Evolutionary conservation across 2,329 filamentous ascomycete genomes (phyloP), one percentile per base, ranked within the genome.

Genomic region (Trichoderma simmonsii): DNA sequence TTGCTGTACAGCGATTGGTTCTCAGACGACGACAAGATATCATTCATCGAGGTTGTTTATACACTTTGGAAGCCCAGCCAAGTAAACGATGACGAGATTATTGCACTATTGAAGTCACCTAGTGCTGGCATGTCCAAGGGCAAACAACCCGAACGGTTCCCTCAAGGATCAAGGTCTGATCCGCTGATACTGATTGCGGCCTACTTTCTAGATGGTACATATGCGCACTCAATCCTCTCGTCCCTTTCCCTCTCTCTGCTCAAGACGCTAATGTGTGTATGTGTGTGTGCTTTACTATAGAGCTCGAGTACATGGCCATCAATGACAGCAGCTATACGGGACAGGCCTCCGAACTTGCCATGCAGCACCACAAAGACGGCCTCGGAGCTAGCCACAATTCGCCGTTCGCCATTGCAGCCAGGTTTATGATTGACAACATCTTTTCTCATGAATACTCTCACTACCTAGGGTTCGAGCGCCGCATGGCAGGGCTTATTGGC

Each of bases 191-290:
- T 77, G 48, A 80, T 83, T 56, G 83, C 83, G 9, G 81, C 83
- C 64, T 82, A 85, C 70, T 88, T 88, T 71, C 78, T 89, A 24
- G 87, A 89, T 76, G 84, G 86, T 87, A 79, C 43, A 32, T 54
- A 24, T 18, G 6, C 15, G 28, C 32, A 24, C 28, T 54, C 30
- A 54, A 54, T 30, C 24, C 18, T 51, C 28, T 9, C 21, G 7
- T 14, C 14, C 14, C 6, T 6, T 18, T 14, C n/a, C 9, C n/a
- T 28, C 59, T 6, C 43, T n/a, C 15, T 48, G 15, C 6, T 18
- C 18, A 59, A n/a, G 48, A 24, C 1, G 51, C 64, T 67, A 57
- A 67, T 12, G 24, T 24, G 24, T 63, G 7, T 8, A 7, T 57
- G 8, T 30, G 54, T 57, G 15, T 26, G 24, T 30, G 26, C 28